A percentile compares a stretch with the other conserved stretches of the same genome.
Conservation (phyloP, 208 protist genomes). For the Trypanosoma congolense region DNA sequence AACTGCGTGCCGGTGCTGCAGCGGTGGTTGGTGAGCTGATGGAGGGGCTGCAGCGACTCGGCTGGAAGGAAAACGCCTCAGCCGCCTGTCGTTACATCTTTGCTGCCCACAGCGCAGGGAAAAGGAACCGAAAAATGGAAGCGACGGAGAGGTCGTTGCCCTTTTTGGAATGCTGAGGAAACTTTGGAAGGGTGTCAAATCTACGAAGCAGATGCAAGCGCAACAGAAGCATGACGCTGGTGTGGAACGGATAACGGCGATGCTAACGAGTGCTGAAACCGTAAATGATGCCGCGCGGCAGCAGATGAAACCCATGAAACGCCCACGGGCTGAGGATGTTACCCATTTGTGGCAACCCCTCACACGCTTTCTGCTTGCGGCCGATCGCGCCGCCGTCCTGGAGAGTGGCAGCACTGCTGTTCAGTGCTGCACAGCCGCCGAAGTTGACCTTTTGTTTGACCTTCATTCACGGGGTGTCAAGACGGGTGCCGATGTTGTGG, state of each 20-base stretch:
- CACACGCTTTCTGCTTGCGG: conserved; percentile 25
- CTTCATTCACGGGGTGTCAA: conserved; percentile 1
- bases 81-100: conserved; percentile 10
- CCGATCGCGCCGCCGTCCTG: conserved; percentile 26
- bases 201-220: background rate
- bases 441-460: conserved; percentile 11
- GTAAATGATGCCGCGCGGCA: background rate
- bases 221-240: background rate
- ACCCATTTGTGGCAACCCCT: conserved; percentile 10
- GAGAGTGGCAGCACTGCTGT: background rate
- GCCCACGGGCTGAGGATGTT: background rate
- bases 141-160: background rate
- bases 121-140: background rate
- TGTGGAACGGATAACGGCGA: conserved; percentile 17
- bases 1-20: conserved; percentile 10
- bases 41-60: conserved; percentile 4
- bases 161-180: background rate
- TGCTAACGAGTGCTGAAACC: conserved; percentile 16
- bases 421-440: background rate
- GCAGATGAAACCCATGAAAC: background rate
- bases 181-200: background rate
- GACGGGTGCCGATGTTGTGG: conserved; percentile 23
- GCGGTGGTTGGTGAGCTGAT: conserved; percentile 18
- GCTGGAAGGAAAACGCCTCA: conserved; percentile 4
- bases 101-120: background rate